A percentile compares a stretch with the other conserved stretches of the same genome.
phyloP scores from a whole-genome alignment of 2,329 filamentous ascomycete species.

The Zymoseptoria crescenta region DNA sequence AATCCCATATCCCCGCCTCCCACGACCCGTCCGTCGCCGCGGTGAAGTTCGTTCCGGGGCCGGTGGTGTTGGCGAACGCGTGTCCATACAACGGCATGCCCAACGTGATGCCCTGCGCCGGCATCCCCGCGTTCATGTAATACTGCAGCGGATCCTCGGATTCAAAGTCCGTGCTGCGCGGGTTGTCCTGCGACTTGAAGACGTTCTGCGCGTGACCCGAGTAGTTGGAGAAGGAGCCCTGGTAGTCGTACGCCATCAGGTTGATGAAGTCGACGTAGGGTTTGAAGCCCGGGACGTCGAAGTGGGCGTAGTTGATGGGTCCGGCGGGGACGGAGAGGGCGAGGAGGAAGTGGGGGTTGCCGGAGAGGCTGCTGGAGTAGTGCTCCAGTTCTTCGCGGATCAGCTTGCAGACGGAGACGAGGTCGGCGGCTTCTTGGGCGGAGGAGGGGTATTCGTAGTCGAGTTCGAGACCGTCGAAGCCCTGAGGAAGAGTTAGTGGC shows the following conservation, averaged over 20 bases:
- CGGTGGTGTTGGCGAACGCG: slow-evolving; percentile 69
- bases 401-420: slow-evolving; percentile 24
- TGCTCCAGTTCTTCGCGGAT: slow-evolving; percentile 33
- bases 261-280: slow-evolving; percentile 40
- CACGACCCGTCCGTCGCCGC: slow-evolving; percentile 71
- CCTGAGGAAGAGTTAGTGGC: slow-evolving; percentile 29
- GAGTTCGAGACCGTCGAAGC: slow-evolving; percentile 52
- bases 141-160: slow-evolving; percentile 60
- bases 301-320: slow-evolving; percentile 33
- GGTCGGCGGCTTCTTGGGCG: slow-evolving; percentile 31
- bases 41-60: slow-evolving; percentile 58
- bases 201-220: slow-evolving; percentile 76
- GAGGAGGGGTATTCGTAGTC: slow-evolving; percentile 42
- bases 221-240: slow-evolving; percentile 48
- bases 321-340: slow-evolving; percentile 38
- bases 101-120: slow-evolving; percentile 64
- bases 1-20: slow-evolving; percentile 65
- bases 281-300: slow-evolving; percentile 33
- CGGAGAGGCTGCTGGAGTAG: slow-evolving; percentile 22
- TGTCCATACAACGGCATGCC: slow-evolving; percentile 90
- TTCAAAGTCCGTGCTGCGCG: slow-evolving; percentile 66
- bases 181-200: slow-evolving; percentile 49
- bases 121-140: slow-evolving; percentile 55
- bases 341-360: slow-evolving; percentile 34
- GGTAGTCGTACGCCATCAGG: slow-evolving; percentile 45